Conservation (phyloP, 2,329 filamentous ascomycete genomes). For the Endothia cerciana region DNA sequence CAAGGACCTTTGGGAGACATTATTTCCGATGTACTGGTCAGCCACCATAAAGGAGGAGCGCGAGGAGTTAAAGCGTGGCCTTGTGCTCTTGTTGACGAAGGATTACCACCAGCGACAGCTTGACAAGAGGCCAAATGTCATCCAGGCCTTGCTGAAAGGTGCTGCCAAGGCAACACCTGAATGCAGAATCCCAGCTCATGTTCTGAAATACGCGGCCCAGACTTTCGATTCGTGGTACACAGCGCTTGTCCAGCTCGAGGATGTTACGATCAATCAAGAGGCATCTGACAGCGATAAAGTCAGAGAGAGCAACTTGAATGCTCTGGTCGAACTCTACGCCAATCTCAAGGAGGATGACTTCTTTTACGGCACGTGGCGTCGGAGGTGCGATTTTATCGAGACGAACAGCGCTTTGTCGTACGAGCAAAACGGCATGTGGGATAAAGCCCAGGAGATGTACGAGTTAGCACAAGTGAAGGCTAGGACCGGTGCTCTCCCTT, state of each 20-base stretch:
- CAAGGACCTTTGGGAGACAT: constrained; percentile 84
- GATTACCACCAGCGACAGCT: constrained; percentile 95
- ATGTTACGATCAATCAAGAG: constrained; percentile 80
- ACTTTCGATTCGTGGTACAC: constrained; percentile 98
- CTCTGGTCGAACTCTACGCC: constrained; percentile 90
- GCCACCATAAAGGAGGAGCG: constrained; percentile 86
- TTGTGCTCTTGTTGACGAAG: constrained; percentile 89
- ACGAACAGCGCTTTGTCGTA: constrained; percentile 97
- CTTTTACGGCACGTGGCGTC: constrained; percentile 96
- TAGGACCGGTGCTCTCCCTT: constrained; percentile 91
- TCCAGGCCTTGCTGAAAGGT: constrained; percentile 88
- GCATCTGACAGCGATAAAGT: constrained; percentile 79
- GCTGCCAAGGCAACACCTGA: constrained; percentile 82
- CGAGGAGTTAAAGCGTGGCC: constrained; percentile 84
- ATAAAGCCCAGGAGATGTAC: constrained; percentile 96
- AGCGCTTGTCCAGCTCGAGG: constrained; percentile 87
- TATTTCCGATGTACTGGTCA: constrained; percentile 95
- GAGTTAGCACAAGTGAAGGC: constrained; percentile 97
- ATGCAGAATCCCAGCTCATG: constrained; percentile 92
- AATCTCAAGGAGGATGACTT: constrained; percentile 92
- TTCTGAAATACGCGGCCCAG: constrained; percentile 91
- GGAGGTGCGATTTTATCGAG: constrained; percentile 94
- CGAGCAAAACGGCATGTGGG: constrained; percentile 99
- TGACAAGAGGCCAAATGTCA: constrained; percentile 92
- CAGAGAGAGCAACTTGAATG: constrained; percentile 93